phyloP scores from a whole-genome alignment of 768 basidiomycete species.

The Pisolithus albus region DNA sequence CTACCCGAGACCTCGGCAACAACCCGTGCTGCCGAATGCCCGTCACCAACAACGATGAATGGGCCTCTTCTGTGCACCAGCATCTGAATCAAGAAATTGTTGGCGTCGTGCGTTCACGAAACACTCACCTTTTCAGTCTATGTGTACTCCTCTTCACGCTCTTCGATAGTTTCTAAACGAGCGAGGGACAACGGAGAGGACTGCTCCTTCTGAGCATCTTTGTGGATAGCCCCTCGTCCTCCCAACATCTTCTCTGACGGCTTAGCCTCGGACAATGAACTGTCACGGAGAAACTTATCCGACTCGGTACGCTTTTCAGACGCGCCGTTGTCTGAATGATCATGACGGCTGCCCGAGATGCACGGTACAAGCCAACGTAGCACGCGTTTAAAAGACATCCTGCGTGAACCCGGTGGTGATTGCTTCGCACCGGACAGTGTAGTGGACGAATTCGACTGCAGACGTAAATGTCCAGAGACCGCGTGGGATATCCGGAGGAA shows the following conservation, averaged over 20 bases:
- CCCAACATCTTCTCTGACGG: not conserved
- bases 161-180: not conserved
- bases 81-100: too few relatives aligned
- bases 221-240: not conserved
- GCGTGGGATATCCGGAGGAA: not conserved
- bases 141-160: not conserved
- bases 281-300: not conserved
- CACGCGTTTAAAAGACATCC: not conserved
- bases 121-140: not conserved
- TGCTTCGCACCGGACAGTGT: not conserved
- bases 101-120: too few relatives aligned
- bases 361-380: constrained; percentile 1
- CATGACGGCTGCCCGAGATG: not conserved
- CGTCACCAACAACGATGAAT: too few relatives aligned
- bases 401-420: not conserved
- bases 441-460: not conserved
- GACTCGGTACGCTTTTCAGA: not conserved
- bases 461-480: not conserved
- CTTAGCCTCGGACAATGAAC: not conserved
- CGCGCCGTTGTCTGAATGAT: not conserved
- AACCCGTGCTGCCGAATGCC: not conserved
- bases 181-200: not conserved
- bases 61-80: not conserved
- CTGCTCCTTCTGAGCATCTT: not conserved
- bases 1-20: not conserved